Percentiles rank a stretch among this genome's conserved stretches.
Conservation (phyloP, 768 basidiomycete genomes). For the Auriscalpium vulgare region DNA sequence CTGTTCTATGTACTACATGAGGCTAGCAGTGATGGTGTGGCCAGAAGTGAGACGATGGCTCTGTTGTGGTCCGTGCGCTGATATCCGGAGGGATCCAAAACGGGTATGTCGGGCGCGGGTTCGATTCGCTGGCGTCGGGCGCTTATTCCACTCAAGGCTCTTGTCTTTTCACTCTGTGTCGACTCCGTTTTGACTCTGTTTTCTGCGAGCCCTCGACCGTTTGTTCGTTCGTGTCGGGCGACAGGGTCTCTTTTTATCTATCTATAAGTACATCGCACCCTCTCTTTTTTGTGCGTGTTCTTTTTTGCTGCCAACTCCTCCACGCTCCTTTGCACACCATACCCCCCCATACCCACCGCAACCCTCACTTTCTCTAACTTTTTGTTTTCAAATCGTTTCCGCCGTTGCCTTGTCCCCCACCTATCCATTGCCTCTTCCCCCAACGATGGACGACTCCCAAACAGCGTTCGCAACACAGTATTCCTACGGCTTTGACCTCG, state of each 20-base stretch:
- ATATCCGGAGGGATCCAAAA: too few species aligned
- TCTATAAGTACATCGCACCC: constrained; percentile 29
- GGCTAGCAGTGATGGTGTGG: too few species aligned
- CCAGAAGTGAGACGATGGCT: too few species aligned
- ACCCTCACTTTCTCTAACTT: constrained; percentile 47
- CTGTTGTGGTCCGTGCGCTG: too few species aligned
- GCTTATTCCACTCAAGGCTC: neutral
- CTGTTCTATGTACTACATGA: too few species aligned
- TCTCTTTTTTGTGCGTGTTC: constrained; percentile 35
- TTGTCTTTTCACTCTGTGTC: neutral
- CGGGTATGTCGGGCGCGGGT: too few species aligned
- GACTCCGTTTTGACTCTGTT: neutral
- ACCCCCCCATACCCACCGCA: constrained; percentile 24
- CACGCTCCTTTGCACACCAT: constrained; percentile 23
- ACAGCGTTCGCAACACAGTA: constrained; percentile 64
- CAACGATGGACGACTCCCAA: constrained; percentile 66
- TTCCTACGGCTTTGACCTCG: constrained; percentile 72
- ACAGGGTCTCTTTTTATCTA: constrained; percentile 21
- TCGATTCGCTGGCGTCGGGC: neutral
- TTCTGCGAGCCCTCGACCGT: neutral
- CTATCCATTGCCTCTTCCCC: constrained; percentile 9
- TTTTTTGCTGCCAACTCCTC: constrained; percentile 25
- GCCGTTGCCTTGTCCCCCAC: constrained; percentile 19
- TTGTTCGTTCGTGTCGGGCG: constrained; percentile 4
- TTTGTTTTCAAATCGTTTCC: constrained; percentile 41